These are phyloP conservation scores for Guillardia theta DNA, from an alignment of 78 protist species.

Conservation along the genomic window DNA sequence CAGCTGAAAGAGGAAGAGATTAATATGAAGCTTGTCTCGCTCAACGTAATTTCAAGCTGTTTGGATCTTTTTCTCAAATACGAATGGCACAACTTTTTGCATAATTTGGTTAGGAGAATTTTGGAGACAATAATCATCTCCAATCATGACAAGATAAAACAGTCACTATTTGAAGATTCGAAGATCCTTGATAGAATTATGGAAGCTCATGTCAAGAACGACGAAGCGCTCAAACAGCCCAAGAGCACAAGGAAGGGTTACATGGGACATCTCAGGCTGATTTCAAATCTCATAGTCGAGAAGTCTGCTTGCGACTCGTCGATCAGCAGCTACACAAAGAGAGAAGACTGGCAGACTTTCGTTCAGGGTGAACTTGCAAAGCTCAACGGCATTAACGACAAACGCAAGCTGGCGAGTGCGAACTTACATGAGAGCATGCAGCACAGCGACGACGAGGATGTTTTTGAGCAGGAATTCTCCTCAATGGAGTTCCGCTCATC, in stretches of 20 bases:
- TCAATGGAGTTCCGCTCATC: not conserved
- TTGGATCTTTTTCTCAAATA: not conserved
- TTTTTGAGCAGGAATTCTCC: not conserved
- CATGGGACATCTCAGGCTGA: conserved; percentile 32
- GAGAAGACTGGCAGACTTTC: not conserved
- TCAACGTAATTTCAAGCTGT: not conserved
- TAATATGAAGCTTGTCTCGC: not conserved
- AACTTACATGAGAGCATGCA: not conserved
- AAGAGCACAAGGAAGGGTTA: not conserved
- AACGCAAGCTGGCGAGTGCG: not conserved
- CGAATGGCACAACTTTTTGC: conserved; percentile 33
- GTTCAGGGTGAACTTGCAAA: not conserved
- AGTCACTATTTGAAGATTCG: not conserved
- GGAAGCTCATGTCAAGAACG: not conserved
- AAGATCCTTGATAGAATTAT: not conserved
- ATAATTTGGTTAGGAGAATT: not conserved
- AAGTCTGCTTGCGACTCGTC: not conserved
- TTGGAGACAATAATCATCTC: not conserved
- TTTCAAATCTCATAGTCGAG: not conserved
- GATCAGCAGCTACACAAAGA: not conserved
- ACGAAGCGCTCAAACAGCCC: conserved; percentile 1
- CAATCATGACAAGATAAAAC: not conserved
- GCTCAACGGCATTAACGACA: not conserved
- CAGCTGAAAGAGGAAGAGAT: not conserved
- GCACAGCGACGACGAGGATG: not conserved